Evolutionary conservation across 192 early-diverging fungal species (phyloP), one percentile per base, ranked within the genome.

Genomic region (Mortierella claussenii): DNA sequence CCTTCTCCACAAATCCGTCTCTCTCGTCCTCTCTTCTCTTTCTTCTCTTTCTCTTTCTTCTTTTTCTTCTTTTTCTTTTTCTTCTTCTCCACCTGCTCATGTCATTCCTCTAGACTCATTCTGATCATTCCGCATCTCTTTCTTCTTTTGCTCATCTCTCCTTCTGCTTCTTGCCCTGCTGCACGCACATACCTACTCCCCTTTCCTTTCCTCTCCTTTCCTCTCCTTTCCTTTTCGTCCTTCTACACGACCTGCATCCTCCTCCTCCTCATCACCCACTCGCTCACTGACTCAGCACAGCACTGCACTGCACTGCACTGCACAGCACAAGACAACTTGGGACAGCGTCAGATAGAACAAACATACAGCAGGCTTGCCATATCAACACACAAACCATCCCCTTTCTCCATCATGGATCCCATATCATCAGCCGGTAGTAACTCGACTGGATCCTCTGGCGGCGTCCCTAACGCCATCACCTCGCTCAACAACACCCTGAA

Each of bases 361-460:
- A n/a, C n/a, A n/a, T n/a, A n/a, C n/a, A n/a, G n/a, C n/a, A n/a
- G n/a, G n/a, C n/a, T n/a, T n/a, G n/a, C n/a, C n/a, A n/a, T n/a
- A n/a, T n/a, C n/a, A n/a, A n/a, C n/a, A n/a, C n/a, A n/a, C n/a
- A n/a, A n/a, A n/a, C n/a, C n/a, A 40, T 40, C 20, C 18, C 40
- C 15, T 5, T 5, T n/a, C 12, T 17, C 33, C 4, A n/a, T 24
- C 1, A 68, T 68, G 65, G 65, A 68, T 9, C 44, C 55, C 45
- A 49, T 20, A 46, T 26, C 33, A 57, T 54, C 52, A 55, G 24
- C 37, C 48, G 33, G 44, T 33, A 31, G 45, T 8, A 48, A 15
- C 44, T 33, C 60, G 17, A 8, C 40, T 26, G 42, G 27, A 55
- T 13, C 53, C 30, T 42, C 56, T 15, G 42, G 56, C n/a, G n/a